These are phyloP conservation scores for Candida sp. DNA, from an alignment of 1,139 yeast genomes.

Conservation along the genomic window DNA sequence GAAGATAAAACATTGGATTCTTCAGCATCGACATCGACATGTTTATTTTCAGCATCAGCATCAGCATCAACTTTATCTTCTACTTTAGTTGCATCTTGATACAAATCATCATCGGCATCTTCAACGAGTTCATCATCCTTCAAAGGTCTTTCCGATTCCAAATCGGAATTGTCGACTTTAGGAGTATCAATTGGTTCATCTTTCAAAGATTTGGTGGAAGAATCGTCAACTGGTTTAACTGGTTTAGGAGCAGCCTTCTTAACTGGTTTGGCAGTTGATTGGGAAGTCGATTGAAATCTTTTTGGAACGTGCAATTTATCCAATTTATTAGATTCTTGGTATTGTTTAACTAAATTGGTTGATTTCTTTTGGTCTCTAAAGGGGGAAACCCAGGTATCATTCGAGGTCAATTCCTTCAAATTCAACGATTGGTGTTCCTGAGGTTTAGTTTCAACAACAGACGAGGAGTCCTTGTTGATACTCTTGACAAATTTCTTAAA, in stretches of 20 bases:
- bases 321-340: conserved; percentile 33
- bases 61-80: conserved; percentile 9
- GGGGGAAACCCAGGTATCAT: conserved; percentile 50
- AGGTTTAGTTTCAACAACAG: not conserved
- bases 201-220: conserved; percentile 8
- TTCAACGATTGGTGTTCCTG: conserved; percentile 7
- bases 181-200: conserved; percentile 12
- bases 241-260: conserved; percentile 12
- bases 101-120: conserved; percentile 5
- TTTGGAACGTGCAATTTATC: conserved; percentile 36
- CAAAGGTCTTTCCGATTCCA: conserved; percentile 8
- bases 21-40: conserved; percentile 7
- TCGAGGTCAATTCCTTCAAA: conserved; percentile 37
- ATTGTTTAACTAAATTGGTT: conserved; percentile 27
- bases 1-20: conserved; percentile 1
- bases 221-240: conserved; percentile 9
- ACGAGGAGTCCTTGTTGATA: not conserved
- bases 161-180: conserved; percentile 8
- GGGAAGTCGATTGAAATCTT: conserved; percentile 25
- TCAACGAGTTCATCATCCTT: conserved; percentile 9
- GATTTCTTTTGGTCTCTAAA: conserved; percentile 34
- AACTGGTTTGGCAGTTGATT: conserved; percentile 30
- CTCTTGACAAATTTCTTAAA: not conserved
- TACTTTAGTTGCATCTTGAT: conserved; percentile 12
- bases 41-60: conserved; percentile 4